Conservation (phyloP, 1,284 basidiomycete species). For the Hortiboletus rubellus region DNA sequence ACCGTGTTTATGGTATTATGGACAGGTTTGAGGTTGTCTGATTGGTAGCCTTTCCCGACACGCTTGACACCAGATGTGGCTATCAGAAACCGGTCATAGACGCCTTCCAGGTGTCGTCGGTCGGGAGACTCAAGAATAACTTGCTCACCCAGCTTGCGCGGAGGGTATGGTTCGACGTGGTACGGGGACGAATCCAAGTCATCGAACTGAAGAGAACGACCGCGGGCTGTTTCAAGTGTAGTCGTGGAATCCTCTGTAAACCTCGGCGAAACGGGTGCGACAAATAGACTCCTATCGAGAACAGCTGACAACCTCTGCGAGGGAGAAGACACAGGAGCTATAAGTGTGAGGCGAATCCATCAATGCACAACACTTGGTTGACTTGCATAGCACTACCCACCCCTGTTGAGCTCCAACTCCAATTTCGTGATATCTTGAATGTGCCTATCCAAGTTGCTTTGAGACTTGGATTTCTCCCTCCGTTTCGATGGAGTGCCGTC, state of each 20-base stretch:
- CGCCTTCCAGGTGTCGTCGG: constrained; percentile 59
- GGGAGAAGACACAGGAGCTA: constrained; percentile 44
- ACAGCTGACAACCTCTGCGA: constrained; percentile 58
- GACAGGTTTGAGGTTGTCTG: constrained; percentile 50
- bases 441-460: constrained; percentile 61
- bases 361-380: background rate
- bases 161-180: constrained; percentile 63
- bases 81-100: constrained; percentile 78
- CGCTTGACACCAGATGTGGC: constrained; percentile 73
- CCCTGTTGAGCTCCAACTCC: constrained; percentile 54
- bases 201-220: constrained; percentile 36
- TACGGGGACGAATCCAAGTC: constrained; percentile 59
- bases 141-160: constrained; percentile 40
- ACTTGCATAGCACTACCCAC: constrained; percentile 13
- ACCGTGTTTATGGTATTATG: constrained; percentile 12
- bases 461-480: constrained; percentile 64
- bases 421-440: constrained; percentile 64
- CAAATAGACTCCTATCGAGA: constrained; percentile 65
- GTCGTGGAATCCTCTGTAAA: constrained; percentile 27
- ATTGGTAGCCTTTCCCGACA: constrained; percentile 73
- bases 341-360: background rate
- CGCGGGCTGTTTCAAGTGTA: constrained; percentile 29
- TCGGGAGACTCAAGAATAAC: constrained; percentile 53
- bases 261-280: constrained; percentile 42
- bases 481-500: constrained; percentile 57